phyloP scores from a whole-genome alignment of 225 moss, liverwort and hornwort genomes.

The Pseudoscleropodium purum region DNA sequence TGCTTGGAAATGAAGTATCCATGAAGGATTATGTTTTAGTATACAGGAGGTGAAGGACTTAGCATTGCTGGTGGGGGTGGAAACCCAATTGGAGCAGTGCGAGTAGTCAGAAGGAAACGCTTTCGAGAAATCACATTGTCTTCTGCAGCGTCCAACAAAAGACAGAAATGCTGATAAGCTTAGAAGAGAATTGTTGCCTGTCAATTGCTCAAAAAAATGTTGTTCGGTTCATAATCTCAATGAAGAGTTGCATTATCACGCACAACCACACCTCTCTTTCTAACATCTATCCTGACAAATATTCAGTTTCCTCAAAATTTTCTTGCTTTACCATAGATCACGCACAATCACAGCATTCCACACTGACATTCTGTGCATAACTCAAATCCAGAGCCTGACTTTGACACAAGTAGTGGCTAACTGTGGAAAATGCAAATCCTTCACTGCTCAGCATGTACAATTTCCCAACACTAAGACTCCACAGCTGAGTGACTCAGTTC shows the following conservation, averaged over 20 bases:
- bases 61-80: slow-evolving; percentile 30
- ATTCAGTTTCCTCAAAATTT: background rate
- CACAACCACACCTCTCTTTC: background rate
- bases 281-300: background rate
- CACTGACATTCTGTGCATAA: background rate
- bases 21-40: background rate
- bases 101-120: slow-evolving; percentile 1
- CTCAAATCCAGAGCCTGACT: background rate
- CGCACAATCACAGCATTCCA: background rate
- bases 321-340: background rate
- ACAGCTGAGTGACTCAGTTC: background rate
- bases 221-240: background rate
- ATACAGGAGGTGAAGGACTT: background rate
- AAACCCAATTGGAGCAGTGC: slow-evolving; percentile 17
- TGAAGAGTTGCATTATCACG: background rate
- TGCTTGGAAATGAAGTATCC: background rate
- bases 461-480: background rate
- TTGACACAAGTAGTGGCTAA: too few species aligned
- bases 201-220: background rate
- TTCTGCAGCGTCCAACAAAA: background rate
- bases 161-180: background rate
- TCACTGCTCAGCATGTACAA: background rate
- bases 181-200: background rate
- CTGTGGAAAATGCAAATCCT: background rate
- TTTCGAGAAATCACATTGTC: background rate